A percentile compares a stretch with the other conserved stretches of the same genome.
Conservation (phyloP, 139 green algal species). For the Axilococcus clingmanii region DNA sequence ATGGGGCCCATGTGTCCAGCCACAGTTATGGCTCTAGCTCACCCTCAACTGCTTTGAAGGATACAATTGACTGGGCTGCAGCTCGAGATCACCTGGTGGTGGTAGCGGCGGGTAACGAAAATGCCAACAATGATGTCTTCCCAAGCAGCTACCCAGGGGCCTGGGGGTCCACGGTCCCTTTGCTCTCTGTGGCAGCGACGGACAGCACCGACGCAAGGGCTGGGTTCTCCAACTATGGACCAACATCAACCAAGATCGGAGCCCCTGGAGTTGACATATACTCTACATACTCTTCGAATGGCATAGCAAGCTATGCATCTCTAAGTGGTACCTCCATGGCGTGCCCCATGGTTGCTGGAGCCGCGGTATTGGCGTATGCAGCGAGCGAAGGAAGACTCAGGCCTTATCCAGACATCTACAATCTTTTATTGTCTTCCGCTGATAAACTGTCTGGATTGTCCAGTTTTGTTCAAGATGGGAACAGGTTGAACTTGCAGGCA, state of each 20-base stretch:
- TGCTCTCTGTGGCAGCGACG: conserved; percentile 15
- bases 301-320: no score
- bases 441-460: neutral
- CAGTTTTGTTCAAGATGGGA: neutral
- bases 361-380: conserved; percentile 27
- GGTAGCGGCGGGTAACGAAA: conserved; percentile 17
- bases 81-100: conserved; percentile 21
- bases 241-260: neutral
- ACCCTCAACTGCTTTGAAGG: conserved; percentile 16
- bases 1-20: conserved; percentile 16
- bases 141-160: conserved; percentile 7
- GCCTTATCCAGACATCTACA: neutral
- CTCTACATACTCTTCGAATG: neutral
- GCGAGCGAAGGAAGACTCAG: neutral
- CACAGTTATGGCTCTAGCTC: conserved; percentile 25
- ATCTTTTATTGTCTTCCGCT: neutral
- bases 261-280: conserved; percentile 6
- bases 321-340: conserved; percentile 77
- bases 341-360: conserved; percentile 45
- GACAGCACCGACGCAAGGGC: neutral
- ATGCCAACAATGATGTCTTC: neutral
- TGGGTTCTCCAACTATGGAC: conserved; percentile 11
- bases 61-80: conserved; percentile 10
- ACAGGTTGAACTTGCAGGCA: neutral
- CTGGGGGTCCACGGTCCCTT: neutral